A percentile compares a stretch with the other conserved stretches of the same genome.
These are phyloP conservation scores for Orbilia blumenaviensis DNA, from an alignment of 2,329 filamentous ascomycete species.

Conservation along the genomic window DNA sequence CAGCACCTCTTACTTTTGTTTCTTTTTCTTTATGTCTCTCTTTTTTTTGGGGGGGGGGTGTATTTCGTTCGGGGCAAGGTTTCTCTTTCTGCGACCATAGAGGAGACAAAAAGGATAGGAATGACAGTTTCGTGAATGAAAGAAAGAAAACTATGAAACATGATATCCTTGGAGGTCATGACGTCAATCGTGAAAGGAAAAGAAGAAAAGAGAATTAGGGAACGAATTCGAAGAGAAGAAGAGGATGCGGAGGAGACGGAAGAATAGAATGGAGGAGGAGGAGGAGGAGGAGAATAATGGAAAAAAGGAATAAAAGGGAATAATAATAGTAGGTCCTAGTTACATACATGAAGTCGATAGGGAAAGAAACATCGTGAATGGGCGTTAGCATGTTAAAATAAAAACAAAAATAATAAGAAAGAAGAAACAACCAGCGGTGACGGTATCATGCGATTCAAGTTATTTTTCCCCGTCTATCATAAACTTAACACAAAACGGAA, in stretches of 20 bases:
- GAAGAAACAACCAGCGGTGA: constrained; percentile 19
- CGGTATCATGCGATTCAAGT: constrained; percentile 49
- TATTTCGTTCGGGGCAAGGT: too few relatives aligned
- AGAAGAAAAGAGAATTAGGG: not conserved
- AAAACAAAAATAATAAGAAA: too few relatives aligned
- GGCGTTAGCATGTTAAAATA: not conserved
- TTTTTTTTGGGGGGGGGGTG: too few relatives aligned
- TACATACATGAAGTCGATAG: constrained; percentile 49
- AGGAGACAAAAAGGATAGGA: not conserved
- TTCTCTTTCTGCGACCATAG: not conserved
- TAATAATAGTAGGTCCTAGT: constrained; percentile 33
- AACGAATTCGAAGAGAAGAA: not conserved
- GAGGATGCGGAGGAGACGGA: not conserved
- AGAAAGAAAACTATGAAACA: not conserved
- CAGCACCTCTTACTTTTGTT: too few relatives aligned
- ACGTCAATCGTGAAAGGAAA: not conserved
- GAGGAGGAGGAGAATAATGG: not conserved
- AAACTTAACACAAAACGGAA: not conserved
- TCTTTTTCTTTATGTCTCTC: not conserved
- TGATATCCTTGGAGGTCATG: too few relatives aligned
- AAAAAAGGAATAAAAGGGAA: not conserved
- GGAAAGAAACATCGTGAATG: constrained; percentile 19
- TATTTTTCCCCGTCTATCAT: constrained; percentile 53
- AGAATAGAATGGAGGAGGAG: not conserved
- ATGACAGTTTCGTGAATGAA: not conserved